Evolutionary conservation across 1,284 basidiomycete species (phyloP).

Genomic region (Gomphus sp.): DNA sequence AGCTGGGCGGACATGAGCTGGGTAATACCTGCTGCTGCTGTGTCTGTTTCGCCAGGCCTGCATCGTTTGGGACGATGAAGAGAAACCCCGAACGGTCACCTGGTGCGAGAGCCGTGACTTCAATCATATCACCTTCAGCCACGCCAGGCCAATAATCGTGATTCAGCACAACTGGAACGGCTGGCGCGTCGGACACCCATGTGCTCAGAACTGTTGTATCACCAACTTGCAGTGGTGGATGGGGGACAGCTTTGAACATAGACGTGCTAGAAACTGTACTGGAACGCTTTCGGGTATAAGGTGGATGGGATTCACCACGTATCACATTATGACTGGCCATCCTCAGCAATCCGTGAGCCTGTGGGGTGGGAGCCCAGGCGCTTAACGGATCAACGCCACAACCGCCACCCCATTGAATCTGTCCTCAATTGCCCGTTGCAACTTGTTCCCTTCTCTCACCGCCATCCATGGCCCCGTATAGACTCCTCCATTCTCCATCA

Average conservation of each 20-base stretch:
- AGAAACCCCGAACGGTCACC: conserved; percentile 44
- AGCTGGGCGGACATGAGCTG: conserved; percentile 1
- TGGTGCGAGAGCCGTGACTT: conserved; percentile 33
- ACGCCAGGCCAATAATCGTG: conserved; percentile 68
- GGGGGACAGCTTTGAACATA: neutral
- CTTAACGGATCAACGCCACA: neutral
- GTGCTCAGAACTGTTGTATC: conserved; percentile 52
- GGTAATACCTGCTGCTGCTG: conserved; percentile 53
- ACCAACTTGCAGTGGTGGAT: conserved; percentile 46
- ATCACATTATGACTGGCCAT: conserved; percentile 7
- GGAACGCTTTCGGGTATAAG: conserved; percentile 5
- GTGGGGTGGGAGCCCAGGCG: neutral
- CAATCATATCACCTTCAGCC: conserved; percentile 59
- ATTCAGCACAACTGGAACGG: conserved; percentile 50
- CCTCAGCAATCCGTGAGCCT: neutral
- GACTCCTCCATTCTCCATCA: conserved; percentile 6
- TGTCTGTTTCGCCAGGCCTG: conserved; percentile 39
- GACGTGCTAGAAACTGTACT: conserved; percentile 8
- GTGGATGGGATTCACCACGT: conserved; percentile 5
- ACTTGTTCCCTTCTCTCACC: neutral
- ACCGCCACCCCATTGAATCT: neutral
- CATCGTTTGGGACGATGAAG: conserved; percentile 57
- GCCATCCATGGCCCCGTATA: neutral
- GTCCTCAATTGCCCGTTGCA: too few species aligned
- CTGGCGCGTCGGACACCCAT: conserved; percentile 69